These are phyloP conservation scores for Oligophagozyma castellii DNA, from an alignment of 1,139 yeast species.

Conservation along the genomic window DNA sequence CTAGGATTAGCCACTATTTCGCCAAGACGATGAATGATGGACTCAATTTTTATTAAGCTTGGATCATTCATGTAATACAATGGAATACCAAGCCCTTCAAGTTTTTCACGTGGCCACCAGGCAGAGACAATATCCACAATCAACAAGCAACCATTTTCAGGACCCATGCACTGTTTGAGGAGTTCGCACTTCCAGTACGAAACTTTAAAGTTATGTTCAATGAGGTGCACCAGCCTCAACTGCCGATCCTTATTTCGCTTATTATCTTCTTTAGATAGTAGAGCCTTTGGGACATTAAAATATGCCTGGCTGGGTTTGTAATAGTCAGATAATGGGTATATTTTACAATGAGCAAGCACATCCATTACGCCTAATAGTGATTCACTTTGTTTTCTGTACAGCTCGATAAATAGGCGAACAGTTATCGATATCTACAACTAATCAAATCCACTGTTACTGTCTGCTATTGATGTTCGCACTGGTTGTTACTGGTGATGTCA, in stretches of 20 bases:
- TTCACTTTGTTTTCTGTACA: too few species aligned
- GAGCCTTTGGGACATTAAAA: conserved; percentile 5
- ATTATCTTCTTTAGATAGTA: conserved; percentile 1
- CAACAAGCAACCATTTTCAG: conserved; percentile 5
- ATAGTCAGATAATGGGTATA: conserved; percentile 17
- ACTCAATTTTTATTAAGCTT: background rate
- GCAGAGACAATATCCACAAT: conserved; percentile 15
- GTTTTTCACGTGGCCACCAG: conserved; percentile 6
- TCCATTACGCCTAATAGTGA: conserved; percentile 19
- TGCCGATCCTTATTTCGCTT: background rate
- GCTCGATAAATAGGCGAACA: too few species aligned
- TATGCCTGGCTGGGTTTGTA: conserved; percentile 6
- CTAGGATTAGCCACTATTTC: too few species aligned
- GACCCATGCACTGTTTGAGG: conserved; percentile 3
- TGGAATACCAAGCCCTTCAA: background rate
- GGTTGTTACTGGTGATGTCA: too few species aligned
- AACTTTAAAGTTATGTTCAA: conserved; percentile 15
- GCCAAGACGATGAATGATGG: too few species aligned
- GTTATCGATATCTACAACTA: too few species aligned
- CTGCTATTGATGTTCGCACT: too few species aligned
- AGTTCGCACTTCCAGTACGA: conserved; percentile 8
- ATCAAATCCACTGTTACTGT: too few species aligned
- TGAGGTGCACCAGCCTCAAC: conserved; percentile 12
- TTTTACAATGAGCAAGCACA: conserved; percentile 16
- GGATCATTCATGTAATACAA: background rate